Evolutionary conservation across 164 flowering plant species (phyloP), one percentile per base, ranked within the genome.

Genomic region (Vitis amurensis): DNA sequence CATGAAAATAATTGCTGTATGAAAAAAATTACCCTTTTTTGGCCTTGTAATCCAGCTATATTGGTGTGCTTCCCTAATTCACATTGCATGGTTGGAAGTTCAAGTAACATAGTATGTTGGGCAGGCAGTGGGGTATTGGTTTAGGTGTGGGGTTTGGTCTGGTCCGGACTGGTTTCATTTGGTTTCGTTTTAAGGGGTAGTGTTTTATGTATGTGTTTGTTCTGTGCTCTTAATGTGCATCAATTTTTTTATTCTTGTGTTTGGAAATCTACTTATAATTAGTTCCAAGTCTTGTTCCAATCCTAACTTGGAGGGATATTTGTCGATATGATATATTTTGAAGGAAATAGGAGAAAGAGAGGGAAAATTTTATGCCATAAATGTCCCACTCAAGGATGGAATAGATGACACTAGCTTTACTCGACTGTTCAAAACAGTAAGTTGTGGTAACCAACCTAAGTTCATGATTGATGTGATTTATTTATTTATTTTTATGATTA

Each of bases 321-420:
- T 53, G 66, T 56, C 74, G 55, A 16, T 56, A 67, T 55, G 9
- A 66, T 72, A 70, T 63, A 31, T 79, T 73, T 66, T 85, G 85
- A 82, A 95, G 99, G 99, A 89, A 82, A 80, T 84, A 71, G 97
- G 99, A 76, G 97, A 93, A 80, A 87, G 89, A 85, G 98, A 95
- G 88, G 98, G 98, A 61, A 95, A 89, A 78, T 86, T 76, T 66
- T 95, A 95, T 81, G 94, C 99, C 69, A 93, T 95, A 57, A 95
- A 93, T 85, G 97, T 95, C 49, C 98, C 99, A 15, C 89, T 95
- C 67, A 95, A 89, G 84, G 91, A 95, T 81, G 99, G 99, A 72
- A 93, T 95, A 80, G 98, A 93, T 80, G 99, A 95, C 75, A 50
- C 82, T 51, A 89, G 97, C 81, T 95, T 95, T 82, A 89, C 85